Evolutionary conservation across 768 basidiomycete species (phyloP).

Genomic region (Suillus spraguei): DNA sequence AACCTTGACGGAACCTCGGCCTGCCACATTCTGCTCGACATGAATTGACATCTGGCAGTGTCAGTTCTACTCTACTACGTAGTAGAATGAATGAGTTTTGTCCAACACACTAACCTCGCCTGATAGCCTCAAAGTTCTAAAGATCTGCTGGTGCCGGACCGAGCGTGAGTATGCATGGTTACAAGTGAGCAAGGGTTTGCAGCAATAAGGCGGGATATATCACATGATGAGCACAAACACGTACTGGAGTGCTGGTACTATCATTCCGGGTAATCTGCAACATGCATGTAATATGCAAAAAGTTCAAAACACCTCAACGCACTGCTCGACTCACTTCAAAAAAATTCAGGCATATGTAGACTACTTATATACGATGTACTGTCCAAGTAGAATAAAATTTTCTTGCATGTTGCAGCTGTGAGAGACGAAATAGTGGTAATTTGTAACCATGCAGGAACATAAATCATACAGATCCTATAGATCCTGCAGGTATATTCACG

Average conservation of each 20-base stretch:
- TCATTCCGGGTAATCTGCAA: no score
- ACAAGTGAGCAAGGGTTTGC: background rate
- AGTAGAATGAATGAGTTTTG: background rate
- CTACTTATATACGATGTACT: no score
- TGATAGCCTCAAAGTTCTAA: background rate
- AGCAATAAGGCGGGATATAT: background rate
- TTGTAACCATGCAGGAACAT: no score
- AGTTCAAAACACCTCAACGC: no score
- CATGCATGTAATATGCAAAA: no score
- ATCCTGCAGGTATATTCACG: no score
- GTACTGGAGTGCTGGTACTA: background rate
- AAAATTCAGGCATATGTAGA: no score
- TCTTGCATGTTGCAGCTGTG: no score
- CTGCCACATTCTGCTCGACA: background rate
- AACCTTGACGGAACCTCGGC: background rate
- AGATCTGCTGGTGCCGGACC: background rate
- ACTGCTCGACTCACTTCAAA: no score
- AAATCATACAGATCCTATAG: no score
- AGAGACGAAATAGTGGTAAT: no score
- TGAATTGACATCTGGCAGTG: background rate
- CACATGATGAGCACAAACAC: background rate
- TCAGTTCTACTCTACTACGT: background rate
- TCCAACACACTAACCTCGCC: background rate
- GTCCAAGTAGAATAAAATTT: no score
- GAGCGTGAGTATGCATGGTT: background rate